Evolutionary conservation across 1,284 basidiomycete species (phyloP), one percentile per base, ranked within the genome.

Genomic region (Tylopilus sp.): DNA sequence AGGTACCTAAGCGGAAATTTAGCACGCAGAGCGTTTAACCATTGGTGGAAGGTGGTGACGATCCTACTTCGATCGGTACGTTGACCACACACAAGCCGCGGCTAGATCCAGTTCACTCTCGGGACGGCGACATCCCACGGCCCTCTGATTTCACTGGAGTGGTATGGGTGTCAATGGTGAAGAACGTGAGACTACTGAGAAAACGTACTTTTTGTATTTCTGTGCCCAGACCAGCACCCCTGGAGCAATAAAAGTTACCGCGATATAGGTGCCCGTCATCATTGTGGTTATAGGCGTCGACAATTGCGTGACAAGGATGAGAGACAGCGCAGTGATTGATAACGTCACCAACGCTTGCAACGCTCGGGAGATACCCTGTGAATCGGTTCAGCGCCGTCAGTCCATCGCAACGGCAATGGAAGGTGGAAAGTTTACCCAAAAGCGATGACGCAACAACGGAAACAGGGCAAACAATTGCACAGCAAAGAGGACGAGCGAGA

Each of bases 401-500:
- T 45, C 53, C 53, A 38, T 56, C 58, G 50, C 59, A 58, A 39
- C 24, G 48, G 48, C 59, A 37, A 44, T 49, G 52, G n/a, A 52
- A 46, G 48, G 44, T 42, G 49, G 53, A 48, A 12, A 65, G 74
- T 61, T 26, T 67, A 91, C 91, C 73, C 88, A 81, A 41, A 94
- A 72, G 42, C 86, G 83, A 63, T 82, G 85, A 58, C 91, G 83
- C 49, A 94, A 72, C 49, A 87, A 76, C 9, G 93, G 93, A 66
- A 92, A 91, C 41, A 94, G 75, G 11, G 89, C 88, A 70, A 96
- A 95, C 20, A 85, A 72, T 59, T 90, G 81, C 42, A 94, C 83
- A 33, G 94, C 84, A 66, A 94, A 88, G 44, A 96, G 74, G 60
- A 94, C 81, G 42, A 99, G 77, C 21, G 91, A 86, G 66, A 98